Evolutionary conservation across 108 stramenopile species (phyloP), one percentile per base, ranked within the genome.

Genomic region (Schizochytrium sp.): DNA sequence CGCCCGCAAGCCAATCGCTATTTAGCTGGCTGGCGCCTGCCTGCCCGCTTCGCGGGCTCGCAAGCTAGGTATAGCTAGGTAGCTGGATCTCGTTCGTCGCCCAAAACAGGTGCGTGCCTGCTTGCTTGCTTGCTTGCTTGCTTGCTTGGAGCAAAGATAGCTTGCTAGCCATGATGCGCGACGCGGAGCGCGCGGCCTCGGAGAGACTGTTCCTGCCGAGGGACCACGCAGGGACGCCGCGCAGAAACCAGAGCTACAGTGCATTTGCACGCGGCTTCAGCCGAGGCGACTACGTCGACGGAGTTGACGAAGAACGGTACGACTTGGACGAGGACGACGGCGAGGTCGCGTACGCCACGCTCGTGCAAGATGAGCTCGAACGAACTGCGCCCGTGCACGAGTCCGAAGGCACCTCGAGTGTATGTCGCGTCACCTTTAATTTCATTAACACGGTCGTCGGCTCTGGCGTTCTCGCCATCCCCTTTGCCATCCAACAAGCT

Each of bases 391-490:
- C 25, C 41, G 63, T 69, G 25, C 41, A 69, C 41, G 63, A 69
- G 25, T 41, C 41, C 63, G 76, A 83, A 45, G 76, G 76, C 10
- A 83, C 45, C 76, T 83, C 76, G 51, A 83, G 76, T 34, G 51
- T 53, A 6, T 47, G 48, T 18, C 45, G 51, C 25, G 76, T 83
- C 23, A 53, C 51, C n/a, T 83, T 83, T 23, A 83, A 83, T 45
- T 83, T 83, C 51, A 53, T 83, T 45, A 83, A 83, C 76, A 53
- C 76, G 45, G 76, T 83, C 12, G 76, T 83, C 2, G 76, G 76
- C n/a, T 83, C 76, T 14, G 76, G 76, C 51, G 76, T 83, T 12
- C 76, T 83, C 6, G 76, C 76, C 51, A 83, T 83, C 28, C 76
- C 76, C 6, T 83, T 53, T 45, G 76, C 76, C 51, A 14, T 83